These are phyloP conservation scores for Persicaria tinctoria DNA, from an alignment of 148 eudicot species.

Conservation along the genomic window DNA sequence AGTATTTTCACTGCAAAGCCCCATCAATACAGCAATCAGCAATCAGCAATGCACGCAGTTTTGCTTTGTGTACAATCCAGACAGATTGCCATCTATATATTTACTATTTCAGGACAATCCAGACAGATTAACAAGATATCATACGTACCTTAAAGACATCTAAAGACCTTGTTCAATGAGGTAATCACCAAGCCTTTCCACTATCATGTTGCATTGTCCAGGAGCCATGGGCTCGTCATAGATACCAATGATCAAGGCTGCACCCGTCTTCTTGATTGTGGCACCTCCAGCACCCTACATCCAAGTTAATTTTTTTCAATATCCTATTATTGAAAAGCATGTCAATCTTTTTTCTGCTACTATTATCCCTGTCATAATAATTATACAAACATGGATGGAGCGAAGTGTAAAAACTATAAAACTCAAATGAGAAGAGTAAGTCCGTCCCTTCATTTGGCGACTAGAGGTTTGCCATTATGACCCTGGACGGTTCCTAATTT, in stretches of 20 bases:
- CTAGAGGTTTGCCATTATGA: too few species aligned
- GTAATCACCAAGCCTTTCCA: slow-evolving; percentile 59
- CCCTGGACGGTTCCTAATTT: too few species aligned
- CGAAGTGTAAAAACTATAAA: too few species aligned
- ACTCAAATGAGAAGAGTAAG: too few species aligned
- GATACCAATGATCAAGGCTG: slow-evolving; percentile 46
- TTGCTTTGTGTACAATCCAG: background rate
- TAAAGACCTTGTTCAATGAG: slow-evolving; percentile 38
- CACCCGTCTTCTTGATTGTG: slow-evolving; percentile 52
- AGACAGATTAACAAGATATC: background rate
- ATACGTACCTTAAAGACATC: background rate
- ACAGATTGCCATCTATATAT: background rate
- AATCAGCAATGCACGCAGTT: background rate
- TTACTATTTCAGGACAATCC: too few species aligned
- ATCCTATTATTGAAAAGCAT: too few species aligned
- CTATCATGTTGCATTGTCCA: slow-evolving; percentile 58
- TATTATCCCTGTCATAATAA: too few species aligned
- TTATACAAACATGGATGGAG: too few species aligned
- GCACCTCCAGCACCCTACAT: slow-evolving; percentile 50
- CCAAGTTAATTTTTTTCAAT: background rate
- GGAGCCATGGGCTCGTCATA: slow-evolving; percentile 58
- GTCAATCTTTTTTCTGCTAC: background rate
- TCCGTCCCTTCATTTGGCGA: too few species aligned
- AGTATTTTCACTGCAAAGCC: background rate
- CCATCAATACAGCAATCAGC: background rate